Percentiles rank a stretch among this genome's conserved stretches.
These are phyloP conservation scores for Clitopilus hobsonii DNA, from an alignment of 768 basidiomycete species.

Conservation along the genomic window DNA sequence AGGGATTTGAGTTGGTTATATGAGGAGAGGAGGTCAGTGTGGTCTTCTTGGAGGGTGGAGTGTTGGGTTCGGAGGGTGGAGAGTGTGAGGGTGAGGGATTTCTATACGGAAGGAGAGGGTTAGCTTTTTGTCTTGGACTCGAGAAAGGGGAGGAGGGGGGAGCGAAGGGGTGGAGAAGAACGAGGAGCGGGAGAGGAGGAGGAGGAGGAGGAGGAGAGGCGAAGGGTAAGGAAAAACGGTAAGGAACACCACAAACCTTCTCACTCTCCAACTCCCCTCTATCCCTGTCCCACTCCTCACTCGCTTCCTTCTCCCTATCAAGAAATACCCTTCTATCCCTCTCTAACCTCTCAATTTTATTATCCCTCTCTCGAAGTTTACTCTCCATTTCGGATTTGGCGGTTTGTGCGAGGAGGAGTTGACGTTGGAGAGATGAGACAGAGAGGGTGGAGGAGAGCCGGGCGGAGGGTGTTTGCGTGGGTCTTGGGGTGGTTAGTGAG, in stretches of 20 bases:
- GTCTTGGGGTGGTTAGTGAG: not conserved
- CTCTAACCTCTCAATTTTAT: slow-evolving; percentile 60
- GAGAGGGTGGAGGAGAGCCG: slow-evolving; percentile 58
- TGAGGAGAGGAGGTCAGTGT: slow-evolving; percentile 57
- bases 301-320: slow-evolving; percentile 64
- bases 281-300: slow-evolving; percentile 62
- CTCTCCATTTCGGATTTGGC: slow-evolving; percentile 62
- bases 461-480: slow-evolving; percentile 23
- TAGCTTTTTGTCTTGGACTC: not conserved
- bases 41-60: slow-evolving; percentile 47
- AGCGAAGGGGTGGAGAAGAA: no score
- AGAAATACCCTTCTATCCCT: slow-evolving; percentile 65
- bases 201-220: not conserved
- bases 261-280: slow-evolving; percentile 45
- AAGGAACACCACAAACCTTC: slow-evolving; percentile 42
- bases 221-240: not conserved
- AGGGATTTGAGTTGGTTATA: slow-evolving; percentile 43
- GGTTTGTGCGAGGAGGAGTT: slow-evolving; percentile 56
- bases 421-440: slow-evolving; percentile 63
- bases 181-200: no score
- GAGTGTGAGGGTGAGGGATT: slow-evolving; percentile 45
- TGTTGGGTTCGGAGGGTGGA: slow-evolving; percentile 46
- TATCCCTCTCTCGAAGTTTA: slow-evolving; percentile 62
- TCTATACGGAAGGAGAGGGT: slow-evolving; percentile 24
- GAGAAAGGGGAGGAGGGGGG: no score